phyloP scores from a whole-genome alignment of 208 protist genomes.

The Leptomonas pyrrhocoris region DNA sequence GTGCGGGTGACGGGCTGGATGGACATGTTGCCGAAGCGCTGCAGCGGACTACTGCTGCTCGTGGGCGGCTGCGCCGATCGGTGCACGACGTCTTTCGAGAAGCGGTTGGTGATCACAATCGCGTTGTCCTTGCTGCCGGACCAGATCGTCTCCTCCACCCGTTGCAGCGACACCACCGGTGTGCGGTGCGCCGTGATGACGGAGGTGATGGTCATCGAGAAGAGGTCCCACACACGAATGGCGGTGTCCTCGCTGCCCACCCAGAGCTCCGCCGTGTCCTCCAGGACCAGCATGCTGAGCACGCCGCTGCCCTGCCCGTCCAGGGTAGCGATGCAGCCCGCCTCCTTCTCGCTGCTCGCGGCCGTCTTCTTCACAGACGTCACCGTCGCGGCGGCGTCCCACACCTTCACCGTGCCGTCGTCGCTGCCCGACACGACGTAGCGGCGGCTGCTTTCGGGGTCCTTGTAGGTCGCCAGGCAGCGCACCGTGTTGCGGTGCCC shows the following conservation, averaged over 20 bases:
- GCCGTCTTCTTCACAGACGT: conserved; percentile 16
- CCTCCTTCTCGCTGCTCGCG: conserved; percentile 33
- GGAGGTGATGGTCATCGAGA: conserved; percentile 38
- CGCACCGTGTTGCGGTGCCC: conserved; percentile 69
- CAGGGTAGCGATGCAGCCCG: conserved; percentile 58
- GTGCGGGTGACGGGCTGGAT: conserved; percentile 48
- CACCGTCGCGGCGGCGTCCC: conserved; percentile 36
- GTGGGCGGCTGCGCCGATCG: conserved; percentile 40
- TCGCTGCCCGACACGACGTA: conserved; percentile 66
- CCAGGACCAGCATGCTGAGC: conserved; percentile 38
- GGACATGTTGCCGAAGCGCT: conserved; percentile 35
- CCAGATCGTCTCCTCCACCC: conserved; percentile 70
- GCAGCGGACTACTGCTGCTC: conserved; percentile 2
- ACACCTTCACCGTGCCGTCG: conserved; percentile 65
- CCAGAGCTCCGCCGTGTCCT: conserved; percentile 65
- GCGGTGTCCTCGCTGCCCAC: conserved; percentile 56
- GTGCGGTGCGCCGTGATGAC: conserved; percentile 50
- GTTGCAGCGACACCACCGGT: conserved; percentile 51
- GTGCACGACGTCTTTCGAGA: conserved; percentile 45
- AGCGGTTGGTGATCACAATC: conserved; percentile 57
- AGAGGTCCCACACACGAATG: conserved; percentile 67
- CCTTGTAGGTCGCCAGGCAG: conserved; percentile 45
- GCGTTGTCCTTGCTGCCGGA: conserved; percentile 68
- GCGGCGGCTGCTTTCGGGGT: conserved; percentile 36
- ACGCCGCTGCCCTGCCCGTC: conserved; percentile 42